Base-by-base conservation (phyloP, 2,329 filamentous ascomycete species). In the Cladosporium austrohemisphaericum region DNA sequence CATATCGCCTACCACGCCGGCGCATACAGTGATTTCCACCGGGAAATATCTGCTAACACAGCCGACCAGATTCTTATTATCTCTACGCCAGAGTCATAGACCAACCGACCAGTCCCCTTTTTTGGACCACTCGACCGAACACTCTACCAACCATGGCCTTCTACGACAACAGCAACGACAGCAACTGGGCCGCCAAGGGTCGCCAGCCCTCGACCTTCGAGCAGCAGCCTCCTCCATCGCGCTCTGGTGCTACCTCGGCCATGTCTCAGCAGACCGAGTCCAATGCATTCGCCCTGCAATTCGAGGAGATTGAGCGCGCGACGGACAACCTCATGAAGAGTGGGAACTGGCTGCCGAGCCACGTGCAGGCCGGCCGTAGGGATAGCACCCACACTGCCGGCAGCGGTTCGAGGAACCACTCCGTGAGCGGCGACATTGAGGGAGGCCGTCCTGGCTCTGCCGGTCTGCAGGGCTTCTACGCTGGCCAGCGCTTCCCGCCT, bases 321-420 rank as follows among this genome's bases (percentile, higher is more conserved):
- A 84, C 92, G 64, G 93, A 97, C 65, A 97, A 97, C 70, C 80
- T 98, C 53, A 80, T 92, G 65, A 97, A 97, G 79, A 95, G 91
- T 69, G 91, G 91, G 64, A 97, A 97, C 77, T 84, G 91, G 73
- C 93, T 92, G 71, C 64, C 65, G 18, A 61, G 61, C 13, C 55
- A 54, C 16, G 40, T 57, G 46, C 52, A 55, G 31, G 58, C 59
- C 55, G 78, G 64, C 73, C 88, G 93, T 71, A 87, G 91, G 78
- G 88, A 95, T 73, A 95, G 83, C 52, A 41, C 36, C 14, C 28
- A 29, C 26, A 26, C 33, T 10, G 4, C 20, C 13, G 33, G 20
- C 18, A 32, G 35, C 5, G 46, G 37, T 53, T 79, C 86, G 63
- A 85, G 89, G 70, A 85, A 91, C 68, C 88, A 92, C 70, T 91